Evolutionary conservation across 2,329 filamentous ascomycete genomes (phyloP).

Genomic region (Fusarium concolor): DNA sequence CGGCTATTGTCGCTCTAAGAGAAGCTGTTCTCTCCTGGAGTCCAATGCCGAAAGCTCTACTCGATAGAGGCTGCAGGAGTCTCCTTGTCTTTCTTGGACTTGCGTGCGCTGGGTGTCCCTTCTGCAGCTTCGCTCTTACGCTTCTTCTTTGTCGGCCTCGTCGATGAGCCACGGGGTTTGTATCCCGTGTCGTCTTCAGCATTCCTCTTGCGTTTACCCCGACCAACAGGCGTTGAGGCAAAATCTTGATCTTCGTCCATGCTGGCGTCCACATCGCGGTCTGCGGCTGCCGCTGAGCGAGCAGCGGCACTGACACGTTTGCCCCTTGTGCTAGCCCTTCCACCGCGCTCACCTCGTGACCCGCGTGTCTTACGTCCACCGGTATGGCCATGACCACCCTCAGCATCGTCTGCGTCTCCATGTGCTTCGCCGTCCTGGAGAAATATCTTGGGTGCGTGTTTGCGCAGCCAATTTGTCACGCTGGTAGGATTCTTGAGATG

Average conservation of each 20-base stretch:
- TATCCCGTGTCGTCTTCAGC: conserved; percentile 69
- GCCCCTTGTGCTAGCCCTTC: conserved; percentile 56
- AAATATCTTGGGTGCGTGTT: conserved; percentile 86
- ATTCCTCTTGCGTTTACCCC: conserved; percentile 66
- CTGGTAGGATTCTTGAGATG: conserved; percentile 80
- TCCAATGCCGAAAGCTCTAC: conserved; percentile 38
- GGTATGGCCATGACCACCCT: conserved; percentile 43
- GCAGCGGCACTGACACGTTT: conserved; percentile 50
- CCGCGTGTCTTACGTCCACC: conserved; percentile 53
- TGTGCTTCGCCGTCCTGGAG: conserved; percentile 73
- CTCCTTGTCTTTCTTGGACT: conserved; percentile 52
- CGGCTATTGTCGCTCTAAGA: conserved; percentile 12
- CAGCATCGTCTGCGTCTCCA: conserved; percentile 55
- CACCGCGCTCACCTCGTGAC: conserved; percentile 49
- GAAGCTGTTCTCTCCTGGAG: neutral
- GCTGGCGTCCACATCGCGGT: conserved; percentile 50
- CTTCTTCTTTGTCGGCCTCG: conserved; percentile 68
- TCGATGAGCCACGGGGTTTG: conserved; percentile 67
- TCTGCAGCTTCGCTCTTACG: conserved; percentile 64
- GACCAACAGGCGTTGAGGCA: conserved; percentile 49
- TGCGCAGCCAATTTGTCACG: conserved; percentile 94
- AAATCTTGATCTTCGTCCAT: conserved; percentile 56
- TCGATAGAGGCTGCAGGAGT: conserved; percentile 45
- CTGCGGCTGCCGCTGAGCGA: conserved; percentile 38
- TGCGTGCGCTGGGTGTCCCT: conserved; percentile 51